A percentile compares a stretch with the other conserved stretches of the same genome.
These are phyloP conservation scores for Trypanosoma brucei DNA, from an alignment of 208 protist genomes.

Conservation along the genomic window DNA sequence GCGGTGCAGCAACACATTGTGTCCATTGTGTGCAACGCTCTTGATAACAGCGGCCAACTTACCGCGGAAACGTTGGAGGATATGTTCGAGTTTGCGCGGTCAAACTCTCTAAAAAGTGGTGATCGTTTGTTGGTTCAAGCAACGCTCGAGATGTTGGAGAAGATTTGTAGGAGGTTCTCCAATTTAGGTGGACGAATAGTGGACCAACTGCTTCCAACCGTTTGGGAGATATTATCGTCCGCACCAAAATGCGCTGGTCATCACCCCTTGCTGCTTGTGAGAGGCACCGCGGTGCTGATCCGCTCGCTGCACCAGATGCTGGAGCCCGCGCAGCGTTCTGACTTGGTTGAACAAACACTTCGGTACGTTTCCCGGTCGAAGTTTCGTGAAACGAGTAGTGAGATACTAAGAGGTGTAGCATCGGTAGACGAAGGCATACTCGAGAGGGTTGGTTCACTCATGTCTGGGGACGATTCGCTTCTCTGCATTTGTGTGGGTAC, in stretches of 20 bases:
- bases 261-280: not conserved
- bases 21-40: slow-evolving; percentile 4
- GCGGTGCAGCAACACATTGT: slow-evolving; percentile 11
- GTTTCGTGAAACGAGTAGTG: not conserved
- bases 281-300: slow-evolving; percentile 5
- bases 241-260: not conserved
- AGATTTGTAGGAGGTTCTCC: slow-evolving; percentile 6
- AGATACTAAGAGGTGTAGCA: slow-evolving; percentile 8
- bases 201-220: not conserved
- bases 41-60: slow-evolving; percentile 11
- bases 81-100: slow-evolving; percentile 8
- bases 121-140: slow-evolving; percentile 3
- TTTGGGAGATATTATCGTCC: slow-evolving; percentile 11
- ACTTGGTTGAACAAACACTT: slow-evolving; percentile 3
- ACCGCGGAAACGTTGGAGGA: not conserved
- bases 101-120: slow-evolving; percentile 1
- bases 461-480: slow-evolving; percentile 4
- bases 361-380: slow-evolving; percentile 2
- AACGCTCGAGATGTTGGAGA: slow-evolving; percentile 12
- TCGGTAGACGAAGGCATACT: slow-evolving; percentile 2
- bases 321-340: not conserved
- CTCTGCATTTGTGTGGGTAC: slow-evolving; percentile 33
- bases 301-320: not conserved
- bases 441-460: slow-evolving; percentile 13
- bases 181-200: not conserved